These are phyloP conservation scores for Gymnopilus dilepis DNA, from an alignment of 768 basidiomycete species.

Conservation along the genomic window DNA sequence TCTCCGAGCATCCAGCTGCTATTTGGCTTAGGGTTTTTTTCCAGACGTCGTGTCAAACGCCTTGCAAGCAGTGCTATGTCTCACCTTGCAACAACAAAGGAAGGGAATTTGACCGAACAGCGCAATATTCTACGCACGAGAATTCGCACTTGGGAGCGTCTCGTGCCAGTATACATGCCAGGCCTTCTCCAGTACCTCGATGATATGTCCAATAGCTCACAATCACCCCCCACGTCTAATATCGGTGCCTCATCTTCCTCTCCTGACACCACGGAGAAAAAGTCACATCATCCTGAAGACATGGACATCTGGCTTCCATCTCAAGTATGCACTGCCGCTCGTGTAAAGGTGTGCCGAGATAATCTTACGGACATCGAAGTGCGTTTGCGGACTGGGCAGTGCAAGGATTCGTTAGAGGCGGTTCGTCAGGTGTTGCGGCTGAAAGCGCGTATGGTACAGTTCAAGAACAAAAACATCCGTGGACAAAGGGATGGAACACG, in stretches of 20 bases:
- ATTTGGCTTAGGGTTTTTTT: neutral
- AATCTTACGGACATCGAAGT: slow-evolving; percentile 15
- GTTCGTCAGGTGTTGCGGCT: slow-evolving; percentile 11
- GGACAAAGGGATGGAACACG: too few relatives aligned
- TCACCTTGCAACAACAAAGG: neutral
- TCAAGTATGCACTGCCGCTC: neutral
- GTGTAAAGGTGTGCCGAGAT: neutral
- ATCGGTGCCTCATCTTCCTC: too few relatives aligned
- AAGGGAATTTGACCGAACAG: neutral
- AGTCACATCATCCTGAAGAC: slow-evolving; percentile 7
- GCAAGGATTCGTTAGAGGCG: slow-evolving; percentile 9
- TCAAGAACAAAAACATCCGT: too few relatives aligned
- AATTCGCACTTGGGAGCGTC: slow-evolving; percentile 14
- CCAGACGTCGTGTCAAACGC: slow-evolving; percentile 8
- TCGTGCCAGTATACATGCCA: too few relatives aligned
- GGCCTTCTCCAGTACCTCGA: slow-evolving; percentile 13
- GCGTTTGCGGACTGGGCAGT: slow-evolving; percentile 10
- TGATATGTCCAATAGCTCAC: neutral
- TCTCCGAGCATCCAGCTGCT: too few relatives aligned
- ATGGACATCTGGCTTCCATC: slow-evolving; percentile 16
- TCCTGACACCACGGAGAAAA: too few relatives aligned
- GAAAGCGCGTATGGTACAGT: slow-evolving; percentile 15
- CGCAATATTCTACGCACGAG: neutral
- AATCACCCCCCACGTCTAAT: too few relatives aligned
- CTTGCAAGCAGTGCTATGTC: neutral